These are phyloP conservation scores for Polysphondylium violaceum DNA, from an alignment of 78 protist genomes.

Conservation along the genomic window DNA sequence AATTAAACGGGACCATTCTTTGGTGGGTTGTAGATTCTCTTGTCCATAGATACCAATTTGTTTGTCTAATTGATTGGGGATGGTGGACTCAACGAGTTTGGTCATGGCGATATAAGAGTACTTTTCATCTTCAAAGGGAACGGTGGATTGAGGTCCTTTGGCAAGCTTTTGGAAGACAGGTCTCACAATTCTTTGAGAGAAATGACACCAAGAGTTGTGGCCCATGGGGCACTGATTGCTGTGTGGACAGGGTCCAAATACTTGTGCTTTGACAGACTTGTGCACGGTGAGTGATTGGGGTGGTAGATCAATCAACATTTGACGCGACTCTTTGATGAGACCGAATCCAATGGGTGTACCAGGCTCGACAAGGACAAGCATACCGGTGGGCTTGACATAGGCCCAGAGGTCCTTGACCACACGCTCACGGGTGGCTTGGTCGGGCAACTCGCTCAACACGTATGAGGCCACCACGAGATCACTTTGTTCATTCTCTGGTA, in stretches of 20 bases:
- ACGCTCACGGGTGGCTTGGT: constrained; percentile 36
- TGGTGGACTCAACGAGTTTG: constrained; percentile 41
- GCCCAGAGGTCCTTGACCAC: constrained; percentile 68
- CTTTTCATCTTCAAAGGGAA: constrained; percentile 84
- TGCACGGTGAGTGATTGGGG: background rate
- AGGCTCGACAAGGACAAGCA: constrained; percentile 76
- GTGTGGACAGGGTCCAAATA: constrained; percentile 83
- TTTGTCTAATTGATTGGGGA: constrained; percentile 51
- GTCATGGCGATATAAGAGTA: constrained; percentile 68
- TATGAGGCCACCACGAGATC: constrained; percentile 77
- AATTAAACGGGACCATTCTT: constrained; percentile 64
- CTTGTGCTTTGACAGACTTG: constrained; percentile 33
- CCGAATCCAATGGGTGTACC: constrained; percentile 87
- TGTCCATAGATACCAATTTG: constrained; percentile 18
- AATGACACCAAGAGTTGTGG: constrained; percentile 82
- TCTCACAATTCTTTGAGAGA: constrained; percentile 79
- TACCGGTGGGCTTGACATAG: constrained; percentile 70
- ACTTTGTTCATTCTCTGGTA: background rate
- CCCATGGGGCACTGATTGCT: constrained; percentile 75
- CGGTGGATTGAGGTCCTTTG: constrained; percentile 62
- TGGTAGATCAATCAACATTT: constrained; percentile 28
- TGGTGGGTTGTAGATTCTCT: constrained; percentile 13
- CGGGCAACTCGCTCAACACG: constrained; percentile 76
- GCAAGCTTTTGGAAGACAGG: constrained; percentile 71
- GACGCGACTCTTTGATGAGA: constrained; percentile 50